A percentile compares a stretch with the other conserved stretches of the same genome.
Evolutionary conservation across 306 rosid species (phyloP).

Genomic region (Trifolium fragiferum): DNA sequence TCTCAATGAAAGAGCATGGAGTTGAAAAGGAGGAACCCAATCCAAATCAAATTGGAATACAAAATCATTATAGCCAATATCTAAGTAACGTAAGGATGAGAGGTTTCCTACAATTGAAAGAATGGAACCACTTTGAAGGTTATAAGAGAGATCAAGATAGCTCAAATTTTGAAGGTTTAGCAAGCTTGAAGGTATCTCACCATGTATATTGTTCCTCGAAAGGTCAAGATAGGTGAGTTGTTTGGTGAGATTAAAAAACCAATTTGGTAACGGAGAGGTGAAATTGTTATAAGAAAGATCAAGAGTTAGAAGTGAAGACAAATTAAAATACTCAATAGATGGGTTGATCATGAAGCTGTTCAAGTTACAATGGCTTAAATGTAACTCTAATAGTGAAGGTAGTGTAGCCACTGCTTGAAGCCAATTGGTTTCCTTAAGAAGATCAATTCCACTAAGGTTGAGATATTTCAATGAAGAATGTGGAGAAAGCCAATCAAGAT

Average conservation of each 20-base stretch:
- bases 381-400: constrained; percentile 17
- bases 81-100: too few relatives aligned
- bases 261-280: neutral
- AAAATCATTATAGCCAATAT: too few relatives aligned
- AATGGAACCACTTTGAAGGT: too few relatives aligned
- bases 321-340: neutral
- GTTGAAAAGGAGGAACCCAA: too few relatives aligned
- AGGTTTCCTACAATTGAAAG: too few relatives aligned
- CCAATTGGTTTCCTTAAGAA: constrained; percentile 22
- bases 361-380: neutral
- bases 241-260: constrained; percentile 19
- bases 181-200: neutral
- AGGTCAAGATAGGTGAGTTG: neutral
- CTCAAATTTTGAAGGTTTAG: neutral
- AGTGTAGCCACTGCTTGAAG: neutral
- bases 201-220: rapidly evolving
- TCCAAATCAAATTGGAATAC: too few relatives aligned
- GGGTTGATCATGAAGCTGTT: neutral
- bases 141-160: neutral
- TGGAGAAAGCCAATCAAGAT: constrained; percentile 4
- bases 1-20: rapidly evolving
- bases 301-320: constrained; percentile 15
- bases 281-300: neutral
- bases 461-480: constrained; percentile 32
- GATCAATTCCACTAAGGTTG: neutral